Evolutionary conservation across 345 rosid species (phyloP).

Genomic region (Salix udensis): DNA sequence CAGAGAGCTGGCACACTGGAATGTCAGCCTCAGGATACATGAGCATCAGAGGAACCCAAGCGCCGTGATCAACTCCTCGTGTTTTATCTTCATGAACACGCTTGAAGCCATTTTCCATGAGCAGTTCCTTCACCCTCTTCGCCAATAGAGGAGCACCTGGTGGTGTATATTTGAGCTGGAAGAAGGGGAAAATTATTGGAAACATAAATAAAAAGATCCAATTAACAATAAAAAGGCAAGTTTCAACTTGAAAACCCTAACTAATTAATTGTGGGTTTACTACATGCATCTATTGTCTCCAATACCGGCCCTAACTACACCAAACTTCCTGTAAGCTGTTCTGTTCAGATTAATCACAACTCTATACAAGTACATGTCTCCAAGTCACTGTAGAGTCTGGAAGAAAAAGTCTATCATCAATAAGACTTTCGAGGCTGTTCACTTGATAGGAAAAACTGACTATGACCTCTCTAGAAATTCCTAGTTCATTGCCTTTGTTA

Average conservation of each 20-base stretch:
- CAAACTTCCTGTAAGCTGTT: too few species aligned
- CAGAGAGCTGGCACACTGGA: conserved; percentile 35
- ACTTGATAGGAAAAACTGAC: too few species aligned
- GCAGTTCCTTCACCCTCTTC: conserved; percentile 66
- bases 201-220: background rate
- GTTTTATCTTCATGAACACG: conserved; percentile 55
- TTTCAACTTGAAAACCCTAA: background rate
- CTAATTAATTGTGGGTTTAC: too few species aligned
- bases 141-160: conserved; percentile 89
- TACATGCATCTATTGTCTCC: too few species aligned
- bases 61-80: conserved; percentile 93
- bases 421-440: too few species aligned
- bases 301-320: too few species aligned
- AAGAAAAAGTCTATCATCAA: too few species aligned
- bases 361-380: too few species aligned
- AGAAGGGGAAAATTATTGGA: background rate
- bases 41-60: conserved; percentile 93
- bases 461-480: too few species aligned
- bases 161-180: conserved; percentile 75
- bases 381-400: too few species aligned
- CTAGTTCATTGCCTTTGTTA: too few species aligned
- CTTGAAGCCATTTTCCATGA: conserved; percentile 45
- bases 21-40: conserved; percentile 92
- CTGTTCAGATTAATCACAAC: too few species aligned
- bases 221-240: background rate